phyloP scores from a whole-genome alignment of 306 rosid genomes.

The Comarum palustre region DNA sequence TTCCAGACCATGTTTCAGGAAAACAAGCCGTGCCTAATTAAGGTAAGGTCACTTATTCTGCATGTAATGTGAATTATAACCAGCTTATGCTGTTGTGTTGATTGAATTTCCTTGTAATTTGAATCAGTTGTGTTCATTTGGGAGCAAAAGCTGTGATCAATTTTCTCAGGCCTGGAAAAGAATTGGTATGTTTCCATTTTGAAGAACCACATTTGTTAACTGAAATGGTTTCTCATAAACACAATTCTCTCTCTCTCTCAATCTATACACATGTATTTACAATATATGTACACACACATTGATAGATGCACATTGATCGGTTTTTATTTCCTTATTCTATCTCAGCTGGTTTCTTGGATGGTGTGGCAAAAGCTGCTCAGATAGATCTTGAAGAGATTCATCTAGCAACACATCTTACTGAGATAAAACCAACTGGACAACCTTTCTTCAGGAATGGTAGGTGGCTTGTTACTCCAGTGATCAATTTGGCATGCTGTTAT shows the following conservation, averaged over 20 bases:
- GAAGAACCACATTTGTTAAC: neutral
- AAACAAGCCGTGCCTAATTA: constrained; percentile 56
- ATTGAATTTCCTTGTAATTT: constrained; percentile 13
- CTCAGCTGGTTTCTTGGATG: constrained; percentile 63
- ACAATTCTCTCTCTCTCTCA: neutral
- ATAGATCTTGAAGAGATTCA: constrained; percentile 79
- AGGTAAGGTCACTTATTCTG: constrained; percentile 42
- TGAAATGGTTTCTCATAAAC: neutral
- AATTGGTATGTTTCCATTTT: constrained; percentile 53
- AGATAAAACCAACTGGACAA: constrained; percentile 69
- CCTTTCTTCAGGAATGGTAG: constrained; percentile 74
- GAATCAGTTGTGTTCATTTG: constrained; percentile 70
- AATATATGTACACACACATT: neutral
- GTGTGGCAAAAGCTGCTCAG: constrained; percentile 54
- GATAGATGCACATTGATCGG: neutral
- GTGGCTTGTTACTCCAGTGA: constrained; percentile 26
- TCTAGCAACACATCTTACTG: constrained; percentile 64
- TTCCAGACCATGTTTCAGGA: constrained; percentile 58
- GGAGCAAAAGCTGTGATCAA: constrained; percentile 63
- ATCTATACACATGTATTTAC: too few relatives aligned
- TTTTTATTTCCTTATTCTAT: constrained; percentile 25
- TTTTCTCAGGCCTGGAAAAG: constrained; percentile 67
- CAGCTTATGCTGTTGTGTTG: neutral
- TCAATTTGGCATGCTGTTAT: constrained; percentile 10
- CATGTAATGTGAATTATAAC: constrained; percentile 8